A percentile compares a stretch with the other conserved stretches of the same genome.
Evolutionary conservation across 2,329 filamentous ascomycete genomes (phyloP).

Genomic region (Sarocladium oryzae): DNA sequence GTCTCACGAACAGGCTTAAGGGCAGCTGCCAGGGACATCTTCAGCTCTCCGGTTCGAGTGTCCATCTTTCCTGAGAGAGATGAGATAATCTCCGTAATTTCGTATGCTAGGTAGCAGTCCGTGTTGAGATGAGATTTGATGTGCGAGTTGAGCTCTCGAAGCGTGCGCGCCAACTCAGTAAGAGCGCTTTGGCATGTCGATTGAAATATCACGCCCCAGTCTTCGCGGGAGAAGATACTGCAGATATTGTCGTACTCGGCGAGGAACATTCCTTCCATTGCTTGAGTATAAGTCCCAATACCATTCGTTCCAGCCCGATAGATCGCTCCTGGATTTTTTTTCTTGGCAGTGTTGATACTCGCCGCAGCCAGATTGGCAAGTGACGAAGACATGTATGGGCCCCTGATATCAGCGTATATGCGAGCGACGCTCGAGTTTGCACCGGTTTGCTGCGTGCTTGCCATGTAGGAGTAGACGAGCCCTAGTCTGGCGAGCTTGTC

Average conservation of each 20-base stretch:
- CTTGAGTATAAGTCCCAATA: conserved; percentile 81
- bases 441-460: conserved; percentile 45
- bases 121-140: conserved; percentile 81
- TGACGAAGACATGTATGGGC: conserved; percentile 76
- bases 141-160: conserved; percentile 83
- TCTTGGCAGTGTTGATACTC: conserved; percentile 75
- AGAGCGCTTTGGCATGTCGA: conserved; percentile 73
- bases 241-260: conserved; percentile 90
- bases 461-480: conserved; percentile 73
- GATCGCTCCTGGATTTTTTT: conserved; percentile 72
- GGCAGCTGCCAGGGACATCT: conserved; percentile 73
- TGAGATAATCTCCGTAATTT: conserved; percentile 87
- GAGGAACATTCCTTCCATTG: conserved; percentile 78
- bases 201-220: conserved; percentile 75
- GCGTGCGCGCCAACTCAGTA: conserved; percentile 74
- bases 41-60: conserved; percentile 76
- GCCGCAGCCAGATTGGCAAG: conserved; percentile 83
- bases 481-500: conserved; percentile 71
- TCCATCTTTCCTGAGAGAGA: conserved; percentile 74
- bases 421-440: conserved; percentile 67
- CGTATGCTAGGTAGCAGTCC: conserved; percentile 92
- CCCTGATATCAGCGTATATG: conserved; percentile 80
- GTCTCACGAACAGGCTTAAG: conserved; percentile 88
- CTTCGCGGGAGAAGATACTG: conserved; percentile 76
- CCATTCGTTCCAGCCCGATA: conserved; percentile 88